These are phyloP conservation scores for Zasmidium cellare DNA, from an alignment of 2,329 filamentous ascomycete species.

Conservation along the genomic window DNA sequence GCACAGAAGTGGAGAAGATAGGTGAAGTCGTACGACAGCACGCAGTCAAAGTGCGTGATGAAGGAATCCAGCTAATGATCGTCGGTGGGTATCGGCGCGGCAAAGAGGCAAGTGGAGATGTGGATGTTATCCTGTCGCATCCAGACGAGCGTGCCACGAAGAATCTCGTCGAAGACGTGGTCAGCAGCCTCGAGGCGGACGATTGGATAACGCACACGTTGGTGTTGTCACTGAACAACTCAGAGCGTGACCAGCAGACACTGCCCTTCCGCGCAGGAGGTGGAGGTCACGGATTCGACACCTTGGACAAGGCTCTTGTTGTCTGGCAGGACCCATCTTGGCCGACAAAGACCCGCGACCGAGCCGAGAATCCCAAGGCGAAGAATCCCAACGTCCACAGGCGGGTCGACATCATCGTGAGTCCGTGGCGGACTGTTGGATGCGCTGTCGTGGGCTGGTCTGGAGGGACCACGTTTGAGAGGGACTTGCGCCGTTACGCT, in stretches of 20 bases:
- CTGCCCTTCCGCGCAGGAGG: conserved; percentile 52
- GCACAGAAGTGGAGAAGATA: conserved; percentile 72
- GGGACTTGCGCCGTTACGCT: conserved; percentile 79
- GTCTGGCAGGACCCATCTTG: conserved; percentile 77
- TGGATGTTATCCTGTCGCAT: conserved; percentile 83
- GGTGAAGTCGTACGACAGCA: conserved; percentile 63
- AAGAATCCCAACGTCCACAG: conserved; percentile 75
- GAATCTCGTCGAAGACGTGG: conserved; percentile 70
- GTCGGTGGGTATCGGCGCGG: conserved; percentile 82
- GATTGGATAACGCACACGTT: conserved; percentile 81
- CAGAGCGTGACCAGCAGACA: conserved; percentile 69
- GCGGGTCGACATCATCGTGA: conserved; percentile 88
- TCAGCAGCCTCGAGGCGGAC: conserved; percentile 66
- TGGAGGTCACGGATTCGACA: conserved; percentile 71
- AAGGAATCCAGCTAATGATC: conserved; percentile 60
- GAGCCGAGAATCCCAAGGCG: conserved; percentile 36
- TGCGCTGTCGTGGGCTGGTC: conserved; percentile 84
- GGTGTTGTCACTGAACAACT: conserved; percentile 66
- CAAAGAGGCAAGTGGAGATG: conserved; percentile 72
- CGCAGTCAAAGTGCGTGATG: conserved; percentile 62
- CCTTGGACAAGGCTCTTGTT: conserved; percentile 85
- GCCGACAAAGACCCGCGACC: conserved; percentile 40
- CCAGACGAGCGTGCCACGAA: conserved; percentile 67
- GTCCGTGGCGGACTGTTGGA: conserved; percentile 83
- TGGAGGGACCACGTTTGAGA: conserved; percentile 84